Evolutionary conservation across 1,284 basidiomycete species (phyloP), one percentile per base, ranked within the genome.

Genomic region (Ustilago cynodontis): DNA sequence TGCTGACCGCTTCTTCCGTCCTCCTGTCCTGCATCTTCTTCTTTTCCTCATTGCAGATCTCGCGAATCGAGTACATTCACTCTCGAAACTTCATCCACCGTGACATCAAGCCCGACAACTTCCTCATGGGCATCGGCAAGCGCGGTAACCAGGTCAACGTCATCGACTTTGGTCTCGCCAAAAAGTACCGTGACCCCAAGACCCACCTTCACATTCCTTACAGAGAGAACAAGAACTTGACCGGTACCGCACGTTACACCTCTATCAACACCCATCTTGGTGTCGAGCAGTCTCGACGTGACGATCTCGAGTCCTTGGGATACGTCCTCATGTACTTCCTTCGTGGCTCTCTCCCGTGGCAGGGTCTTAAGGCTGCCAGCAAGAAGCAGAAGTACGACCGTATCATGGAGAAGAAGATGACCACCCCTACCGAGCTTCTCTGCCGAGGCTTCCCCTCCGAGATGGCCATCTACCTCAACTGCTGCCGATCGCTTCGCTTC

Each of bases 81-180:
- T 98, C 95, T 22, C 94, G 95, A 86, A 99, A 99, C 89, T 99
- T 99, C 87, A 98, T 99, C 79, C 97, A 99, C 87, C 94, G 96
- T 79, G 97, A 99, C 86, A 86, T 99, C 90, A 99, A 99, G 88
- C 97, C 97, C 55, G 96, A 99, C 90, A 99, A 99, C 89, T 98
- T 99, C 90, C 88, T 99, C 84, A 98, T 99, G 95, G 97, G 97
- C 49, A 98, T 99, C 76, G 97, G 96, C 80, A 99, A 98, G 89
- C 94, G 96, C 77, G 96, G 95, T 78, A 99, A 97, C 88, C 97
- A 99, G 88, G 96, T 99, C 88, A 98, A 98, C 85, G 93, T 98
- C 82, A 99, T 99, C 86, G 97, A 99, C 87, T 99, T 99, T 79
- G 97, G 97, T 89, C 90, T 99, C 59, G 96, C 97, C 50, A 99